Percentiles rank a stretch among this genome's conserved stretches.
Conservation (phyloP, 257 asterid genomes). For the Rauvolfia tetraphylla region DNA sequence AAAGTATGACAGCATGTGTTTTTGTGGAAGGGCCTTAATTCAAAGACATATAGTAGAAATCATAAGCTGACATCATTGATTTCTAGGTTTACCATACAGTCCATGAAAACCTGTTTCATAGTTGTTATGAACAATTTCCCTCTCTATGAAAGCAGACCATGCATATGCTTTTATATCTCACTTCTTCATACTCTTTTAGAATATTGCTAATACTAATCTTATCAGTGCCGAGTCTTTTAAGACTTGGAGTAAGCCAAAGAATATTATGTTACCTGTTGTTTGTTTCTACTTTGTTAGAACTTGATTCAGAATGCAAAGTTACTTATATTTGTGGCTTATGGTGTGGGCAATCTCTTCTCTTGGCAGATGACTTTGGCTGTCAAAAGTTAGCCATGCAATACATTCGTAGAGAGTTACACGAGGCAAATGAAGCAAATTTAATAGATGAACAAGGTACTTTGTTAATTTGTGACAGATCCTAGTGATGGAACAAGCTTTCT, state of each 20-base stretch:
- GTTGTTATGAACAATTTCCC: not conserved
- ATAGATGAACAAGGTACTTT: slow-evolving; percentile 79
- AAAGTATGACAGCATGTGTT: not conserved
- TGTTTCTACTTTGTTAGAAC: not conserved
- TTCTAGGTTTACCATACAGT: not conserved
- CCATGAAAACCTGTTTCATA: not conserved
- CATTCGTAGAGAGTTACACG: slow-evolving; percentile 47
- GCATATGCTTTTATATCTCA: not conserved
- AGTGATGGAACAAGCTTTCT: not conserved
- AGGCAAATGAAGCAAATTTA: slow-evolving; percentile 79
- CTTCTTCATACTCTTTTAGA: not conserved
- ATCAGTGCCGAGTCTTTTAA: not conserved
- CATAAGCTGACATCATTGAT: not conserved
- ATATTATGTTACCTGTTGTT: not conserved
- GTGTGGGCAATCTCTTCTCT: not conserved
- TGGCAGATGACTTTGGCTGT: slow-evolving; percentile 47
- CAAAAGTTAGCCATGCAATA: slow-evolving; percentile 46
- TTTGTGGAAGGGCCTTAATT: not conserved
- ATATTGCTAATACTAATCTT: no score
- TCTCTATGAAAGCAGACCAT: not conserved
- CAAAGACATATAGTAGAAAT: not conserved
- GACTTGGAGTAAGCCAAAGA: not conserved
- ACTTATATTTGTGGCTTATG: not conserved
- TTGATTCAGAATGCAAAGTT: not conserved
- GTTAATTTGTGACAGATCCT: not conserved